A percentile compares a stretch with the other conserved stretches of the same genome.
Evolutionary conservation across 2,329 filamentous ascomycete genomes (phyloP).

Genomic region (Waltergamsia citrina): DNA sequence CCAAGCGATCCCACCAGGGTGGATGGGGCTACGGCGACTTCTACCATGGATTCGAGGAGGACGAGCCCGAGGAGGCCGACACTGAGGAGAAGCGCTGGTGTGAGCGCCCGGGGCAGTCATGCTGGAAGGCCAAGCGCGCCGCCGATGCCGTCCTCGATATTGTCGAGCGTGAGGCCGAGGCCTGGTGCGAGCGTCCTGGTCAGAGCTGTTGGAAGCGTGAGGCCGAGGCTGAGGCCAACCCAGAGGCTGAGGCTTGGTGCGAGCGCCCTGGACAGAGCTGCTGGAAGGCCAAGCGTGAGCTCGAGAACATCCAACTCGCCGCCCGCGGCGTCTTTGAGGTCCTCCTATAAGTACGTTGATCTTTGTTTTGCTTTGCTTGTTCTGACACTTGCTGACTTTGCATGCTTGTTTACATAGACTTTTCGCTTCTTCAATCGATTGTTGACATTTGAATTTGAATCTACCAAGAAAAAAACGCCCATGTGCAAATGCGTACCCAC

Average conservation of each 20-base stretch:
- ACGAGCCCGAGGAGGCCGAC: constrained; percentile 14
- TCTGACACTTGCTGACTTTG: too few species aligned
- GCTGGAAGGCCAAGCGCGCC: constrained; percentile 27
- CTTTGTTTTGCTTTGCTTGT: too few species aligned
- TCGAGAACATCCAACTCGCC: constrained; percentile 10
- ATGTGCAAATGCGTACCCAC: too few species aligned
- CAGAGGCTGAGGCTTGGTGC: constrained; percentile 14
- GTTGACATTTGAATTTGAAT: too few species aligned
- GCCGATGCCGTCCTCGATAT: constrained; percentile 24
- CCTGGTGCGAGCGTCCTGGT: constrained; percentile 12
- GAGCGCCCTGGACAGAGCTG: constrained; percentile 13
- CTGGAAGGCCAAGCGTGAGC: constrained; percentile 21
- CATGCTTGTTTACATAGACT: too few species aligned
- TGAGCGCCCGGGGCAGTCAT: constrained; percentile 22
- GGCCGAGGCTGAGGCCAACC: constrained; percentile 26
- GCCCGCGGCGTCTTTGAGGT: constrained; percentile 16
- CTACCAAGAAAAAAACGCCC: too few species aligned
- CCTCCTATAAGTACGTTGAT: constrained; percentile 12
- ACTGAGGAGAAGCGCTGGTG: constrained; percentile 21
- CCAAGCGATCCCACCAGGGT: constrained; percentile 15
- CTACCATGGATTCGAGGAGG: constrained; percentile 20
- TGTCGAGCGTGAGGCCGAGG: constrained; percentile 18
- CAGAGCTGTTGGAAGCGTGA: constrained; percentile 25
- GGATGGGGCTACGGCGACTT: constrained; percentile 15
- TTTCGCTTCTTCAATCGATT: too few species aligned